These are phyloP conservation scores for Pseudozyma sp. DNA, from an alignment of 1,284 basidiomycete genomes.

Conservation along the genomic window DNA sequence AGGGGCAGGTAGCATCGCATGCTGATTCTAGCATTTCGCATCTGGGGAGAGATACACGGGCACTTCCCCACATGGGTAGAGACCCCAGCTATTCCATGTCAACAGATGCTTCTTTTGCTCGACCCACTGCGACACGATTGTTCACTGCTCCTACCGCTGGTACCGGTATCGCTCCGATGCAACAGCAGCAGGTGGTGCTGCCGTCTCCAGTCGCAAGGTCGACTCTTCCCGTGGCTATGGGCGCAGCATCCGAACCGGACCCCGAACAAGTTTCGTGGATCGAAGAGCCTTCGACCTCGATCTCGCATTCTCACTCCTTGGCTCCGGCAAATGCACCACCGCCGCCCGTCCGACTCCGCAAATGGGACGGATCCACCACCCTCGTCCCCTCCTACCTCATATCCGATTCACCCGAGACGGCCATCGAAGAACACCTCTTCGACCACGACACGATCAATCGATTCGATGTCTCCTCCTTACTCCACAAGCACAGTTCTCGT, in stretches of 20 bases:
- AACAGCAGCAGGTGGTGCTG: no score
- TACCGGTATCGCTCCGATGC: neutral
- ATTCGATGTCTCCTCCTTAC: neutral
- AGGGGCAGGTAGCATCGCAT: neutral
- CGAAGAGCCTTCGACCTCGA: slow-evolving; percentile 1
- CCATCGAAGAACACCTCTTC: slow-evolving; percentile 18
- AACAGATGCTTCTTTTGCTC: neutral
- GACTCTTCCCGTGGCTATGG: no score
- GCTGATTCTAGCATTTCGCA: slow-evolving; percentile 8
- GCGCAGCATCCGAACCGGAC: neutral
- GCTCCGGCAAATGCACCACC: neutral
- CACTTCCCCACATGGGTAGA: neutral
- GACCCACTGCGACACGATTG: slow-evolving; percentile 8
- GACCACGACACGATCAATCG: slow-evolving; percentile 13
- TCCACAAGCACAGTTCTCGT: neutral
- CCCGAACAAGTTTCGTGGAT: neutral
- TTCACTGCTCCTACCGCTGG: neutral
- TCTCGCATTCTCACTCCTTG: neutral
- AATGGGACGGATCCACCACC: slow-evolving; percentile 26
- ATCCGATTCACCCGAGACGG: slow-evolving; percentile 2
- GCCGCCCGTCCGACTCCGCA: slow-evolving; percentile 18
- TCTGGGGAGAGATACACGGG: neutral
- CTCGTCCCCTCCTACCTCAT: slow-evolving; percentile 16
- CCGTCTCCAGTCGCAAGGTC: no score
- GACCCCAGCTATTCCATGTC: slow-evolving; percentile 2